Evolutionary conservation across 1,139 yeast genomes (phyloP), one percentile per base, ranked within the genome.

Genomic region (Geotrichum klebahnii): DNA sequence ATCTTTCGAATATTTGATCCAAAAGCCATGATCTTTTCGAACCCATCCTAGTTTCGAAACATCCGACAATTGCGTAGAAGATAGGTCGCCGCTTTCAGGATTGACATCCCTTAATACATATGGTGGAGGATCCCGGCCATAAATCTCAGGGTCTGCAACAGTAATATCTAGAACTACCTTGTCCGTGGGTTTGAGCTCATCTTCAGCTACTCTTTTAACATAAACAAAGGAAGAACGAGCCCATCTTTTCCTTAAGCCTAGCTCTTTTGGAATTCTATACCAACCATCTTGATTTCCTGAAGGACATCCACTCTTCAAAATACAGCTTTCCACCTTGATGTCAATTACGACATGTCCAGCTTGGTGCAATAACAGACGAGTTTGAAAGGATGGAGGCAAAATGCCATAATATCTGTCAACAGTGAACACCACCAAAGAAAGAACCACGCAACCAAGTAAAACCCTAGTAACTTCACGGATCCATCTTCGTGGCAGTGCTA

Each of bases 1-100:
- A 49, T 62, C 68, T 16, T 54, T 51, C 1, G 77, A 83, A 41
- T 62, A 66, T 51, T 73, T 71, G 39, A 76, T 68, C 83, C 83
- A 79, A n/a, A 80, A 54, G 1, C 79, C 79, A 53, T 66, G 49
- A 20, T 67, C 64, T 51, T 67, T 67, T 23, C 67, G 59, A 4
- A 51, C 50, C 77, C 77, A 75, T 5, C 75, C 76, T 9, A 50
- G 41, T 42, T 23, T 42, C n/a, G 47, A 44, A 16, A 44, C 43
- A 4, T 49, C 53, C 4, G 46, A 45, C 19, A 48, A 39, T 20
- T 34, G 34, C 14, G 22, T 29, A 6, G 31, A 29, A 46, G 34
- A 38, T 28, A 14, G 22, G n/a, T 38, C 33, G 33, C 17, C 44
- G 16, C 33, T 29, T 10, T 44, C 48, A 10, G 47, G 40, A 29